These are phyloP conservation scores for Chernovozyma aurita DNA, from an alignment of 1,139 yeast genomes.

Conservation along the genomic window DNA sequence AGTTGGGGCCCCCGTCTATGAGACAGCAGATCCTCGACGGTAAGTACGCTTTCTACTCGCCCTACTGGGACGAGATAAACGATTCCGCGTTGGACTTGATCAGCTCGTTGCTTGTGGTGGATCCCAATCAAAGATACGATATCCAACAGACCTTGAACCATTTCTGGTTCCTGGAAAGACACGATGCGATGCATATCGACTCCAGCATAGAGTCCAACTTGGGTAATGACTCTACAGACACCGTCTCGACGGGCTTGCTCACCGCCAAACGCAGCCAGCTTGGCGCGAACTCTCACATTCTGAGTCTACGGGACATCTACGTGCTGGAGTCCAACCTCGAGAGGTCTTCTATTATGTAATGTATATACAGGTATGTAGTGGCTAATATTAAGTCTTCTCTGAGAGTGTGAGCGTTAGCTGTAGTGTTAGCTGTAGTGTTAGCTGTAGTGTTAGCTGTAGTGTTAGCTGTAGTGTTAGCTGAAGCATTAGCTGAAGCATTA, in stretches of 20 bases:
- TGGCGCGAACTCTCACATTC: constrained; percentile 29
- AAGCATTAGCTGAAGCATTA: too few relatives aligned
- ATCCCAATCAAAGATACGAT: constrained; percentile 50
- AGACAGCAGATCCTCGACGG: constrained; percentile 67
- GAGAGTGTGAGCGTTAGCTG: constrained; percentile 5
- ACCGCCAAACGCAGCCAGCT: constrained; percentile 11
- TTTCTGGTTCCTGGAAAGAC: constrained; percentile 44
- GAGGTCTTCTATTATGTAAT: constrained; percentile 6
- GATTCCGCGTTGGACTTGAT: constrained; percentile 66
- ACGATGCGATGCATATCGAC: background rate
- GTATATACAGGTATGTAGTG: constrained; percentile 6
- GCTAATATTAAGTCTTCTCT: constrained; percentile 10
- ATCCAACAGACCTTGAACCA: constrained; percentile 51
- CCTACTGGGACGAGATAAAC: constrained; percentile 71
- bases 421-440: too few relatives aligned
- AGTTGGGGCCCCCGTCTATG: constrained; percentile 74
- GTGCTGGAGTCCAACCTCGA: constrained; percentile 20
- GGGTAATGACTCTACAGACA: background rate
- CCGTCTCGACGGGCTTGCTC: background rate
- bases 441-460: too few relatives aligned
- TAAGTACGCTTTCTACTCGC: constrained; percentile 69
- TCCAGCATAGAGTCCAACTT: background rate
- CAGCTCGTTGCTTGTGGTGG: constrained; percentile 53
- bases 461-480: too few relatives aligned
- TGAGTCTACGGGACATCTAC: constrained; percentile 29